Base-by-base conservation (phyloP, 2,329 filamentous ascomycete genomes). In the Phyllosticta ampelicida region DNA sequence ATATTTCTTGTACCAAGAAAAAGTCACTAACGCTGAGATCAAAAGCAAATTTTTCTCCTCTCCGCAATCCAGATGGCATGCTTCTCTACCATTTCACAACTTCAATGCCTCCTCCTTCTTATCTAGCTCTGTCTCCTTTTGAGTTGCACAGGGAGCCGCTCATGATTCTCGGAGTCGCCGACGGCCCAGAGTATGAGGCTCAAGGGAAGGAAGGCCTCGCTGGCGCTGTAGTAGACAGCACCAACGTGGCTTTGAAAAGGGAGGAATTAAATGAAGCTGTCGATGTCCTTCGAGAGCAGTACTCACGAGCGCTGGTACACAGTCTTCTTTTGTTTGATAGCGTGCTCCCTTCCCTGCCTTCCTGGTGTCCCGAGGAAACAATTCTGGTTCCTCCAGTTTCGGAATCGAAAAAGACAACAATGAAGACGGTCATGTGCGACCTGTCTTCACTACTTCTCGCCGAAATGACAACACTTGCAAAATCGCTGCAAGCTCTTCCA, bases 1-100 rank as follows among this genome's bases (percentile, higher is more conserved):
- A 28, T 52, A 18, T n/a, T n/a, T n/a, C n/a, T n/a, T 52, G 18
- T 23, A 5, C 9, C 20, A 28, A 21, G 52, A 48, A 21, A 11
- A 53, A 54, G 62, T 67, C 59, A 66, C 68, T 66, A 62, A 63
- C 54, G 51, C 21, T 51, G 44, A 10, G 62, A 49, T 44, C 61
- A 44, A 56, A 71, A 96, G 90, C 90, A 73, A 91, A 94, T 85
- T 96, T 97, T 74, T 95, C 90, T 60, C 92, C 92, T 48, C 77
- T 94, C 66, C 89, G 87, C 13, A 96, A 94, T 71, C 90, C 90
- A 10, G 82, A 85, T 64, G 92, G 92, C 61, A 85, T 86, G 67
- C 86, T 97, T 61, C 80, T 96, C 66, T 96, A 94, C 78, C 87
- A 96, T 70, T 81, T 96, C 62, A 85, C 87, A 60, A 90, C 88